phyloP scores from a whole-genome alignment of 2,329 filamentous ascomycete species.

The Pyrenophora seminiperda region DNA sequence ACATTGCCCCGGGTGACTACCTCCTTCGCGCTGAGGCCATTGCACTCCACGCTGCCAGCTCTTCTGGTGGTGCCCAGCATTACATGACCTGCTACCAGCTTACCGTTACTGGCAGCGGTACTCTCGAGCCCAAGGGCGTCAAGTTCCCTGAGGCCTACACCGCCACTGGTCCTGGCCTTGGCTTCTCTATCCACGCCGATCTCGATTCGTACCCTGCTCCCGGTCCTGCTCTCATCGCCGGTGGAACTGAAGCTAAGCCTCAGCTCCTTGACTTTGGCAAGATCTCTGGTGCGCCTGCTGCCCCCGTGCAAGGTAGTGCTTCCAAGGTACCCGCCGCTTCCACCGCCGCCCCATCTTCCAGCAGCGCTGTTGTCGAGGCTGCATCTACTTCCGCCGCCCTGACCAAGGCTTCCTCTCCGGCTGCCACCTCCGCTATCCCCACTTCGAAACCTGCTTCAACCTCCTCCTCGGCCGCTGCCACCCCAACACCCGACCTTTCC shows the following conservation, averaged over 20 bases:
- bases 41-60: slow-evolving; percentile 51
- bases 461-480: slow-evolving; percentile 9
- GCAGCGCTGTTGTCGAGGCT: neutral
- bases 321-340: slow-evolving; percentile 24
- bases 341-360: slow-evolving; percentile 9
- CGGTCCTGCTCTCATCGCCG: slow-evolving; percentile 44
- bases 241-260: slow-evolving; percentile 32
- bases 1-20: slow-evolving; percentile 51
- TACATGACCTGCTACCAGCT: slow-evolving; percentile 55
- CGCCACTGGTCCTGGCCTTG: slow-evolving; percentile 49
- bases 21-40: slow-evolving; percentile 54
- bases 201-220: slow-evolving; percentile 50
- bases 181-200: slow-evolving; percentile 51
- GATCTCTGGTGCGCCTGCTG: slow-evolving; percentile 27
- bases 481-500: slow-evolving; percentile 5
- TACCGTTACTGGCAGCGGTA: slow-evolving; percentile 46
- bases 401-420: slow-evolving; percentile 4
- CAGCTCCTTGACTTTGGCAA: slow-evolving; percentile 34
- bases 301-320: slow-evolving; percentile 22
- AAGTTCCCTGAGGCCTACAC: slow-evolving; percentile 55
- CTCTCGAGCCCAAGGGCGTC: slow-evolving; percentile 49
- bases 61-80: slow-evolving; percentile 51
- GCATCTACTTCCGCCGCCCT: slow-evolving; percentile 8
- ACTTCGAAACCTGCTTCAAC: slow-evolving; percentile 14
- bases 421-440: slow-evolving; percentile 12